Evolutionary conservation across 2,329 filamentous ascomycete genomes (phyloP).

Genomic region (Fusarium sp.): DNA sequence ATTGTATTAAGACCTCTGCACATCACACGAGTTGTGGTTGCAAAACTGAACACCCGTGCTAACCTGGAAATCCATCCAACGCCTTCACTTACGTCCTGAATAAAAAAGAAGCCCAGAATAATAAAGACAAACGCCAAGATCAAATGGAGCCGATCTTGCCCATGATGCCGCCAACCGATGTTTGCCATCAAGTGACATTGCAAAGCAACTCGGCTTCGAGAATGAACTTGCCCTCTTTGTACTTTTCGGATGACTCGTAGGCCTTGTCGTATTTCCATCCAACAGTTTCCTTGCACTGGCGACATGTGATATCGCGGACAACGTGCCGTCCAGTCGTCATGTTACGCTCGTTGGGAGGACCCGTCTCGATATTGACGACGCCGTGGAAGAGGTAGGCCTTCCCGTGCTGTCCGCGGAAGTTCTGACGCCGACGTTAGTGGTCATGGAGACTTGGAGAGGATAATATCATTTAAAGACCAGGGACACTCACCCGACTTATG

Average conservation of each 20-base stretch:
- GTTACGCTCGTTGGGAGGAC: slow-evolving; percentile 90
- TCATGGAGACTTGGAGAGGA: background rate
- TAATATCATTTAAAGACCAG: background rate
- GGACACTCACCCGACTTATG: slow-evolving; percentile 79
- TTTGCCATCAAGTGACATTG: slow-evolving; percentile 68
- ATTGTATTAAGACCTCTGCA: slow-evolving; percentile 8
- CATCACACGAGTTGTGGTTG: slow-evolving; percentile 20
- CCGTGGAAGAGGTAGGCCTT: slow-evolving; percentile 96
- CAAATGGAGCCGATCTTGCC: background rate
- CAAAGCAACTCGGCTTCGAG: slow-evolving; percentile 91
- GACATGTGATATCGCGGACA: slow-evolving; percentile 91
- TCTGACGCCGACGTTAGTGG: slow-evolving; percentile 64
- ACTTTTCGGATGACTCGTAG: slow-evolving; percentile 91
- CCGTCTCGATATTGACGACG: slow-evolving; percentile 89
- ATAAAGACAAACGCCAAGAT: slow-evolving; percentile 28
- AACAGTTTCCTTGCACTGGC: slow-evolving; percentile 90
- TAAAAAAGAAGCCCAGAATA: background rate
- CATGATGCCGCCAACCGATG: background rate
- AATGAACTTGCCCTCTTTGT: slow-evolving; percentile 99
- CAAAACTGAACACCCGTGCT: slow-evolving; percentile 14
- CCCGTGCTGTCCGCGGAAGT: slow-evolving; percentile 97
- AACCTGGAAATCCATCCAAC: slow-evolving; percentile 14
- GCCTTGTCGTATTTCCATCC: slow-evolving; percentile 99
- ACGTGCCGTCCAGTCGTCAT: slow-evolving; percentile 98
- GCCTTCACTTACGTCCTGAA: slow-evolving; percentile 9